phyloP scores from a whole-genome alignment of 2,329 filamentous ascomycete species.

The Neopestalotiopsis clavispora region DNA sequence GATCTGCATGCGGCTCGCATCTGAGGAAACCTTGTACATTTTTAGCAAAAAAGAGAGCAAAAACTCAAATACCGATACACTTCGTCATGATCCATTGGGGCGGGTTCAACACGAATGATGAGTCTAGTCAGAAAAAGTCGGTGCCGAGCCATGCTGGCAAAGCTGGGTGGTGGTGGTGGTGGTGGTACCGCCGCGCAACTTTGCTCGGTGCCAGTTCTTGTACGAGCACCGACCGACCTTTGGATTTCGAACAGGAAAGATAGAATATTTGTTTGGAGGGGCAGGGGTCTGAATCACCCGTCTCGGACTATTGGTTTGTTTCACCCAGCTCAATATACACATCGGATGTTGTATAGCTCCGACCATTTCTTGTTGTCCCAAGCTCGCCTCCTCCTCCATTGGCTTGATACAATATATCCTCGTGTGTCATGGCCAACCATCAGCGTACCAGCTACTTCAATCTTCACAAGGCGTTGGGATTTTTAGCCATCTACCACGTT shows the following conservation, averaged over 20 bases:
- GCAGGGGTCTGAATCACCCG: not conserved
- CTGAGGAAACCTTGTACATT: constrained; percentile 10
- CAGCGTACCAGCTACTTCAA: not conserved
- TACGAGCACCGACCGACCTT: constrained; percentile 4
- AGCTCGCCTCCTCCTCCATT: not conserved
- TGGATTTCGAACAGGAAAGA: not conserved
- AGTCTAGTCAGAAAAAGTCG: not conserved
- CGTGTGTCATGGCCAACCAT: not conserved
- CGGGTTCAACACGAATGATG: too few species aligned
- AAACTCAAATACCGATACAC: not conserved
- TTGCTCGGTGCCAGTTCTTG: not conserved
- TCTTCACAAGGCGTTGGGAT: not conserved
- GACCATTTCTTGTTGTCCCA: not conserved
- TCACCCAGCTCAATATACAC: not conserved
- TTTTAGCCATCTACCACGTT: not conserved
- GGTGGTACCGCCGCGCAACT: constrained; percentile 1
- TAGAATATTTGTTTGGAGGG: not conserved
- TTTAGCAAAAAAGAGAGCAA: not conserved
- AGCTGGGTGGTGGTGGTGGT: too few species aligned
- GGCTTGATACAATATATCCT: too few species aligned
- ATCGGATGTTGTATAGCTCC: constrained; percentile 8
- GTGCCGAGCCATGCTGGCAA: not conserved
- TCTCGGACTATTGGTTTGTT: constrained; percentile 9
- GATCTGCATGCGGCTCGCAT: not conserved
- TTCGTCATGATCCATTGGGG: not conserved